Percentiles rank a stretch among this genome's conserved stretches.
These are phyloP conservation scores for Tulasnella sp. DNA, from an alignment of 768 basidiomycete species.

Conservation along the genomic window DNA sequence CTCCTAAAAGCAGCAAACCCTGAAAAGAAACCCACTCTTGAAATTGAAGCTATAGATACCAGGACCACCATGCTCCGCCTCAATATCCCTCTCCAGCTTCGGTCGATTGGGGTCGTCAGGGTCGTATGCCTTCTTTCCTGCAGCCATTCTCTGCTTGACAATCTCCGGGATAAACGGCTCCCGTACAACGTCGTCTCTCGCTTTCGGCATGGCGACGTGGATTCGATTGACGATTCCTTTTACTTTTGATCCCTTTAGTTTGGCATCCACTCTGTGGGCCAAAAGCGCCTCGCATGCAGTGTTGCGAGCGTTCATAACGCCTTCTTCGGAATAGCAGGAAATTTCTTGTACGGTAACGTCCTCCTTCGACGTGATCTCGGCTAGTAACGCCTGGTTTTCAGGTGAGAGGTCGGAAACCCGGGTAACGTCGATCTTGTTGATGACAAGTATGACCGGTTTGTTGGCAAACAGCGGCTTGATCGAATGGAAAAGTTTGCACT, in stretches of 20 bases:
- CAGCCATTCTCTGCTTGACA: conserved; percentile 44
- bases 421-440: conserved; percentile 96
- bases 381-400: conserved; percentile 72
- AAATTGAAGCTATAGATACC: conserved; percentile 89
- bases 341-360: conserved; percentile 74
- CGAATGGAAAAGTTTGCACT: conserved; percentile 54
- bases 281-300: conserved; percentile 92
- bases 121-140: conserved; percentile 71
- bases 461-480: conserved; percentile 95
- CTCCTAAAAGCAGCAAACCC: neutral
- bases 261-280: conserved; percentile 88
- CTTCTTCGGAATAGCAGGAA: conserved; percentile 95
- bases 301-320: conserved; percentile 95
- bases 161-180: conserved; percentile 85
- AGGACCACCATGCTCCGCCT: conserved; percentile 80
- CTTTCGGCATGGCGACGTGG: conserved; percentile 88
- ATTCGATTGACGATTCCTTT: conserved; percentile 91
- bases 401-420: conserved; percentile 78
- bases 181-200: conserved; percentile 84
- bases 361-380: conserved; percentile 76
- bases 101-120: conserved; percentile 77
- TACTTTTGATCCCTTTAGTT: conserved; percentile 91
- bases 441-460: conserved; percentile 90
- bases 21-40: conserved; percentile 61
- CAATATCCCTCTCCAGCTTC: conserved; percentile 72